Conservation (phyloP, 164 flowering plant genomes). For the Stephania japonica region DNA sequence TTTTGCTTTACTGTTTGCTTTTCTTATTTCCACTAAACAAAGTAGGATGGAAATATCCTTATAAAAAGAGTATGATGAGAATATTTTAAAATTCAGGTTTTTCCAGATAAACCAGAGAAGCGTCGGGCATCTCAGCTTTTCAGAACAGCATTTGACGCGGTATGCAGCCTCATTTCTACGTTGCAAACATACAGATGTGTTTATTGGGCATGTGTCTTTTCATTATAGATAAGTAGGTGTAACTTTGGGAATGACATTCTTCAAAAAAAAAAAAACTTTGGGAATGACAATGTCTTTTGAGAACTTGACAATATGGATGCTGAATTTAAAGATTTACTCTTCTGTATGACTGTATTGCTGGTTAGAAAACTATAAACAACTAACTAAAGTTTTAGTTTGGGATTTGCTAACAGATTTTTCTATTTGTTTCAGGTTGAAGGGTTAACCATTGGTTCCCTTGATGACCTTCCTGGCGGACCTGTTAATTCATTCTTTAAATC, state of each 20-base stretch:
- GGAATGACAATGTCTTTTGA: neutral
- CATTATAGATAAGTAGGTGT: neutral
- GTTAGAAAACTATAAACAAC: neutral
- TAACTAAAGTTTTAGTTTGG: neutral
- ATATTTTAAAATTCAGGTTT: slow-evolving; percentile 47
- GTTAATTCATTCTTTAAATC: slow-evolving; percentile 70
- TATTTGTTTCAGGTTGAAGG: slow-evolving; percentile 61
- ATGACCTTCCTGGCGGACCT: slow-evolving; percentile 73
- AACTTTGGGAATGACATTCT: neutral
- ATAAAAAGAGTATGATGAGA: slow-evolving; percentile 6
- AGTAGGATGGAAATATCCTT: slow-evolving; percentile 7
- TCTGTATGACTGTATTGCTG: too few relatives aligned
- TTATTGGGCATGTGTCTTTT: neutral
- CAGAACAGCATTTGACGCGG: slow-evolving; percentile 77
- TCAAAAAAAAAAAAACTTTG: too few relatives aligned
- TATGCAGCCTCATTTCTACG: slow-evolving; percentile 19
- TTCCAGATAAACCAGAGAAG: slow-evolving; percentile 91
- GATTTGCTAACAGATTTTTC: slow-evolving; percentile 1
- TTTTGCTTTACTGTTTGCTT: neutral
- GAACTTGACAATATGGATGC: neutral
- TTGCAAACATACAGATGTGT: neutral
- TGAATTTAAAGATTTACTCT: neutral
- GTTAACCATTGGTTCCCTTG: slow-evolving; percentile 65
- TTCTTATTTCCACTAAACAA: neutral
- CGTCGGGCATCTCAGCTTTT: slow-evolving; percentile 75